Evolutionary conservation across 1,284 basidiomycete genomes (phyloP).

Genomic region (Phellopilus nigrolimitatus): DNA sequence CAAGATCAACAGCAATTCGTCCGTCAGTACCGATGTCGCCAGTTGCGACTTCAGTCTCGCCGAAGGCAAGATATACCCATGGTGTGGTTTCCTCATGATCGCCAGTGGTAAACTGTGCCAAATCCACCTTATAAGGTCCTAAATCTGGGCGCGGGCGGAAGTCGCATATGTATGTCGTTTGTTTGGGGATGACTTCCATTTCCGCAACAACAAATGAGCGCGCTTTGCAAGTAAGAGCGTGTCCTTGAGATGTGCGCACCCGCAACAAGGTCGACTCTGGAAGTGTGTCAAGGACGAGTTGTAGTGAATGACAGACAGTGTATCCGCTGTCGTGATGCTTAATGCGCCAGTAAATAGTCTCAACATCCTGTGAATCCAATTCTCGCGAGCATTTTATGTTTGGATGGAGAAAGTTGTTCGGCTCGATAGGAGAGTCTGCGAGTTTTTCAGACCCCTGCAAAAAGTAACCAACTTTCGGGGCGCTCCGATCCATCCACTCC

Average conservation of each 20-base stretch:
- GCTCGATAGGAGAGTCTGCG: neutral
- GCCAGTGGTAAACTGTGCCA: slow-evolving; percentile 3
- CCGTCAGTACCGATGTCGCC: neutral
- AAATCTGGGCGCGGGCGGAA: neutral
- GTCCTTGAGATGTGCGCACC: slow-evolving; percentile 11
- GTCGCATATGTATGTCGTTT: neutral
- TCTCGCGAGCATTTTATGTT: neutral
- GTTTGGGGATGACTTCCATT: slow-evolving; percentile 3
- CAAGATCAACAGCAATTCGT: slow-evolving; percentile 8
- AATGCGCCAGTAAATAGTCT: slow-evolving; percentile 15
- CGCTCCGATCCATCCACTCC: neutral
- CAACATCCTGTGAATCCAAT: slow-evolving; percentile 5
- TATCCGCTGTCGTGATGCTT: slow-evolving; percentile 17
- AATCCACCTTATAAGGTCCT: neutral
- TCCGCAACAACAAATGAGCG: slow-evolving; percentile 6
- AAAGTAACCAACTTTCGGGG: slow-evolving; percentile 10
- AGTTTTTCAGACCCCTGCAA: neutral
- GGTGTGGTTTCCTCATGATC: neutral
- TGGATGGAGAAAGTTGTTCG: slow-evolving; percentile 6
- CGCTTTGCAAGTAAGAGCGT: neutral
- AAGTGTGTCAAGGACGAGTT: slow-evolving; percentile 15
- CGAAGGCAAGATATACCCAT: slow-evolving; percentile 14
- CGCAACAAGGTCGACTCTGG: slow-evolving; percentile 9
- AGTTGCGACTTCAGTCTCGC: neutral
- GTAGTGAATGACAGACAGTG: slow-evolving; percentile 6